Conservation (phyloP, 495 filamentous ascomycete species). For the Delitschia confertaspora region DNA sequence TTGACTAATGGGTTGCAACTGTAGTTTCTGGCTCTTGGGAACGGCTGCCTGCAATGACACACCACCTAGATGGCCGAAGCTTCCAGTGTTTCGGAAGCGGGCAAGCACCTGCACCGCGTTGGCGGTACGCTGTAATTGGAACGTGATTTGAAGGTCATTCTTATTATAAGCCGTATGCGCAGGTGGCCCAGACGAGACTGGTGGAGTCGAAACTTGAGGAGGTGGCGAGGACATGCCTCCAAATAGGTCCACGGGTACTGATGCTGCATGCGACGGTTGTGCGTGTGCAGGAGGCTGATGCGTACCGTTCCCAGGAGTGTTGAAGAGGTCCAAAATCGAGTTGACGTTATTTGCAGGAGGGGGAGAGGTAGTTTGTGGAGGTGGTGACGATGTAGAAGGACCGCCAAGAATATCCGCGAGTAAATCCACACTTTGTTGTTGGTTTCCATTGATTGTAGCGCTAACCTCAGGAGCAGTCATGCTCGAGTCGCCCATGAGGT, state of each 20-base stretch:
- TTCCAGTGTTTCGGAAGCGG: slow-evolving; percentile 69
- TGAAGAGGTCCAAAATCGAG: slow-evolving; percentile 85
- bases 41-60: slow-evolving; percentile 89
- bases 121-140: slow-evolving; percentile 72
- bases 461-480: slow-evolving; percentile 45
- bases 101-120: slow-evolving; percentile 68
- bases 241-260: slow-evolving; percentile 43
- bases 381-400: slow-evolving; percentile 41
- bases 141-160: slow-evolving; percentile 68
- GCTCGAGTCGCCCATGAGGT: slow-evolving; percentile 81
- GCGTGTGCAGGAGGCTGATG: slow-evolving; percentile 20
- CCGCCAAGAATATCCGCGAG: slow-evolving; percentile 77
- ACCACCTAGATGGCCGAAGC: slow-evolving; percentile 52
- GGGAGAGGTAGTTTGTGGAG: slow-evolving; percentile 44
- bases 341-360: slow-evolving; percentile 50
- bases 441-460: slow-evolving; percentile 51
- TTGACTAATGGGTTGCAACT: slow-evolving; percentile 77
- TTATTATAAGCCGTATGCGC: slow-evolving; percentile 71
- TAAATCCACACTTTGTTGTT: slow-evolving; percentile 69
- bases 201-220: slow-evolving; percentile 36
- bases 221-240: slow-evolving; percentile 42
- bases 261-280: slow-evolving; percentile 29
- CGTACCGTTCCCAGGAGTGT: slow-evolving; percentile 31
- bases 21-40: slow-evolving; percentile 87
- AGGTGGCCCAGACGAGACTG: slow-evolving; percentile 30